Conservation (phyloP, 345 rosid genomes). For the Boechera retrofracta region DNA sequence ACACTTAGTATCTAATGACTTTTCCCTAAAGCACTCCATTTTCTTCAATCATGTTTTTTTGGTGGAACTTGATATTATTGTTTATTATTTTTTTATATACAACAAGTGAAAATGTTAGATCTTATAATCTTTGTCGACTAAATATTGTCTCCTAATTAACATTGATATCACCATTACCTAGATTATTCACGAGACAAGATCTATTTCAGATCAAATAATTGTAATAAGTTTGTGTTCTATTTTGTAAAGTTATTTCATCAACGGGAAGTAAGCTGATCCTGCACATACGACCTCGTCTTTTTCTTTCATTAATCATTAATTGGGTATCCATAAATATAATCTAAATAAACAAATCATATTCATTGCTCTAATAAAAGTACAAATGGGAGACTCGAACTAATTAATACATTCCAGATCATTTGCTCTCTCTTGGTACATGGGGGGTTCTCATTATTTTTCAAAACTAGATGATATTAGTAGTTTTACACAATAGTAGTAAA, state of each 20-base stretch:
- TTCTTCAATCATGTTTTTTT: constrained; percentile 9
- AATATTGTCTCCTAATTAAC: constrained; percentile 5
- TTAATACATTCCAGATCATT: background rate
- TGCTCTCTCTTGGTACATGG: constrained; percentile 3
- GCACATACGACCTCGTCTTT: constrained; percentile 4
- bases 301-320: background rate
- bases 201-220: constrained; percentile 23
- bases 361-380: background rate
- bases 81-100: background rate
- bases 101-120: background rate
- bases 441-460: background rate
- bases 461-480: background rate
- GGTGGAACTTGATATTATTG: background rate
- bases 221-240: constrained; percentile 1
- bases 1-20: constrained; percentile 37
- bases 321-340: background rate
- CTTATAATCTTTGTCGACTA: background rate
- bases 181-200: constrained; percentile 18
- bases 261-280: constrained; percentile 27
- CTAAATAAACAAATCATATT: background rate
- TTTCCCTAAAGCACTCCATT: constrained; percentile 34
- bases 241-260: background rate
- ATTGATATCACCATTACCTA: constrained; percentile 15
- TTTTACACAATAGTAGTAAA: background rate
- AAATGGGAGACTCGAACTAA: background rate